Base-by-base conservation (phyloP, 2,329 filamentous ascomycete species). In the Venturiaceae sp. region DNA sequence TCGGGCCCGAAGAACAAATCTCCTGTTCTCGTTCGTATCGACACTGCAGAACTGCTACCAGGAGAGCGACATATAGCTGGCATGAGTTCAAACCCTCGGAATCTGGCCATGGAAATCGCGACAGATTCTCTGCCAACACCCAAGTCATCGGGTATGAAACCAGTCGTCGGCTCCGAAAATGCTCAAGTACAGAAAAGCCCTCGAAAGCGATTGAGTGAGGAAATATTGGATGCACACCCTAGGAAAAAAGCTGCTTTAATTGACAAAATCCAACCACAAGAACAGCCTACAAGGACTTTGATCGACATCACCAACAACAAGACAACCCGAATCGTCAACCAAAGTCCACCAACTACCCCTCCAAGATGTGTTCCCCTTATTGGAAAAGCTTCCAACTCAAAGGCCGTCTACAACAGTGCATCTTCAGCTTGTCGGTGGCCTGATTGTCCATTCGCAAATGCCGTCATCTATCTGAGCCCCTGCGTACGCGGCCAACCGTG, bases 401-500 rank as follows among this genome's bases (percentile, higher is more conserved):
- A 30, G 14, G 13, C 19, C 1, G n/a, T 16, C 8, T 7, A 13
- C 26, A 50, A 30, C 23, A 46, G 21, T 14, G 8, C 6, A 23
- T 26, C 21, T 13, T 23, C 41, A 23, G 9, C 44, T 2, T 55
- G 46, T 21, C 5, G 26, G 19, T 32, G 28, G 21, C 46, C 37
- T 7, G 26, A 33, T 39, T 59, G 58, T 32, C 58, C 53, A 14
- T 37, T 59, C 19, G 34, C 58, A 21, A 39, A 57, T 9, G 32
- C 37, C 21, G 34, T 59, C 21, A 28, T 57, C 5, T 59, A 39
- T 19, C 52, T 59, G 19, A 34, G 28, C 28, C 52, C 58, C 36
- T 59, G 37, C 9, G 23, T 46, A 4, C 33, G 28, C 11, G 33
- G 30, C 26, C 30, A 34, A 26, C 16, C 23, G 3, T 59, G 44